Conservation (phyloP, 1,284 basidiomycete genomes). For the Tremellales sp. region DNA sequence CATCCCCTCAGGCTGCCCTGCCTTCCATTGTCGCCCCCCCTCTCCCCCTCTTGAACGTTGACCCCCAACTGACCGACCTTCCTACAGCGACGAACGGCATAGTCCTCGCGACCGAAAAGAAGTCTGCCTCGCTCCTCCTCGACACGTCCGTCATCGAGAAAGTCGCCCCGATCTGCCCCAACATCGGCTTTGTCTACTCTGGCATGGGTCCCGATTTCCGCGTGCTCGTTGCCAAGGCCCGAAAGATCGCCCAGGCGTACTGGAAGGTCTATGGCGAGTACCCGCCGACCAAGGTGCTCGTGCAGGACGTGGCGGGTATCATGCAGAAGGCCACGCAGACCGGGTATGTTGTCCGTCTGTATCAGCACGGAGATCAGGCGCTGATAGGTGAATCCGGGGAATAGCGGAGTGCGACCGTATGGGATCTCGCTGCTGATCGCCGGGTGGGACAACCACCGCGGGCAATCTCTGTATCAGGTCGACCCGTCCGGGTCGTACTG, state of each 20-base stretch:
- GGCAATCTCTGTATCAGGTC: slow-evolving; percentile 93
- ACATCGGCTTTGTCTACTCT: slow-evolving; percentile 98
- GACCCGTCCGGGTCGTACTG: slow-evolving; percentile 98
- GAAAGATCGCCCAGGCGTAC: slow-evolving; percentile 97
- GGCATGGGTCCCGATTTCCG: slow-evolving; percentile 99
- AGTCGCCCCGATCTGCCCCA: slow-evolving; percentile 93
- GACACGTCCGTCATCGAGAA: slow-evolving; percentile 98
- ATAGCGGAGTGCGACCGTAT: slow-evolving; percentile 93
- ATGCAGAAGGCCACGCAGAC: slow-evolving; percentile 99
- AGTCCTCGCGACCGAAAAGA: slow-evolving; percentile 99
- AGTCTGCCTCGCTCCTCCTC: slow-evolving; percentile 92
- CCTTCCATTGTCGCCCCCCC: too few relatives aligned
- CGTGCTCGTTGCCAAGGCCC: slow-evolving; percentile 84
- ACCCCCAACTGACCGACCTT: background rate
- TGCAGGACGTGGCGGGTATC: slow-evolving; percentile 93
- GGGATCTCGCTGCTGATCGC: slow-evolving; percentile 95
- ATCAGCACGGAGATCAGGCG: background rate
- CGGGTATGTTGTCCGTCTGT: slow-evolving; percentile 60
- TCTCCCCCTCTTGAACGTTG: slow-evolving; percentile 1
- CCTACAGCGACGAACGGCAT: slow-evolving; percentile 89
- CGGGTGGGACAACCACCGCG: slow-evolving; percentile 88
- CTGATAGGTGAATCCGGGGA: background rate
- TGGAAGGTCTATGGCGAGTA: slow-evolving; percentile 99
- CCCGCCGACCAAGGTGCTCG: slow-evolving; percentile 93
- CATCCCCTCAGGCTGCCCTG: slow-evolving; percentile 5